Percentiles rank a stretch among this genome's conserved stretches.
These are phyloP conservation scores for Eimeria brunetti DNA, from an alignment of 169 alveolate genomes.

Conservation along the genomic window DNA sequence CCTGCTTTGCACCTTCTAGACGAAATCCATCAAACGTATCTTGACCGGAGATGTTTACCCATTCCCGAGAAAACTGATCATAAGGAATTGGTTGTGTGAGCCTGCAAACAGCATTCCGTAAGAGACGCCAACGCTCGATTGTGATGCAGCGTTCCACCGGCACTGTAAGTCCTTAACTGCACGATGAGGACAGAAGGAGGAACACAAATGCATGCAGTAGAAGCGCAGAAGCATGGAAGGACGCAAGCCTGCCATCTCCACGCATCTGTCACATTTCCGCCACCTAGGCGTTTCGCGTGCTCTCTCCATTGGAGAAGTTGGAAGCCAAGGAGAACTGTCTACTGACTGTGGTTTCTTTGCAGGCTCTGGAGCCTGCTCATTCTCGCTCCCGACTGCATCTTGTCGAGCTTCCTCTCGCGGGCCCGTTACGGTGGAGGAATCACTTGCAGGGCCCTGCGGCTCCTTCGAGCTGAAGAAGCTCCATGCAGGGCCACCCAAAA, in stretches of 20 bases:
- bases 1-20: conserved; percentile 91
- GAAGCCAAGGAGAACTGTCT: too few relatives aligned
- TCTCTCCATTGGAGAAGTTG: neutral
- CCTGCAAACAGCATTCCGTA: conserved; percentile 11
- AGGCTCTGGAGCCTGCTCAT: conserved; percentile 48
- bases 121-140: neutral
- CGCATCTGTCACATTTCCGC: neutral
- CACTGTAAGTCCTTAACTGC: neutral
- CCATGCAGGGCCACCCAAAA: neutral
- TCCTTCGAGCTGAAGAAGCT: conserved; percentile 49
- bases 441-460: conserved; percentile 19
- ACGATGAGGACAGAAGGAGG: neutral
- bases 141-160: neutral
- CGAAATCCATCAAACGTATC: conserved; percentile 95
- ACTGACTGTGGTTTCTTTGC: conserved; percentile 56
- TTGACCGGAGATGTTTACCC: conserved; percentile 90
- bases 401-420: neutral
- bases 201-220: neutral
- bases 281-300: neutral
- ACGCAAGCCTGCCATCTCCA: neutral
- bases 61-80: conserved; percentile 89
- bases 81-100: conserved; percentile 77
- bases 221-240: neutral
- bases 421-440: neutral
- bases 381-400: conserved; percentile 38